phyloP scores from a whole-genome alignment of 148 eudicot species.

The Nepenthes mirabilis region DNA sequence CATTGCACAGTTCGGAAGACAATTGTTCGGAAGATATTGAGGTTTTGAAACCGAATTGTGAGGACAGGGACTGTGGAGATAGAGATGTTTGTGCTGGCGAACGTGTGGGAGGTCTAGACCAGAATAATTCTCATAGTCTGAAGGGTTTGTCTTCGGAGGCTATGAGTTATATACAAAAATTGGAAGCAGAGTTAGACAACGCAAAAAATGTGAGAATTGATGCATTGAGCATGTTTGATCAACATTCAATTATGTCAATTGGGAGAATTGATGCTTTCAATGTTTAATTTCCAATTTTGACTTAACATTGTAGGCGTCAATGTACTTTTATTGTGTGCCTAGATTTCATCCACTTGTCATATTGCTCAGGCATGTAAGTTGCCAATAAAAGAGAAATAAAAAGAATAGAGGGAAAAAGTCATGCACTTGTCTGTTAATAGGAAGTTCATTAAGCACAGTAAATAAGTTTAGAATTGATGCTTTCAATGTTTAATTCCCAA shows the following conservation, averaged over 20 bases:
- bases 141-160: conserved; percentile 45
- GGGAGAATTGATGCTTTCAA: not conserved
- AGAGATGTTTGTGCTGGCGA: conserved; percentile 11
- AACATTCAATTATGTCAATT: not conserved
- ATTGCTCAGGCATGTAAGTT: no score
- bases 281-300: no score
- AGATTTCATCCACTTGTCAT: no score
- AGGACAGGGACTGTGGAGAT: conserved; percentile 18
- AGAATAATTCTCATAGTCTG: conserved; percentile 22
- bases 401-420: no score
- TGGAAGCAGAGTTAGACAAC: conserved; percentile 42
- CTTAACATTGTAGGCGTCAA: no score
- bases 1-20: conserved; percentile 17
- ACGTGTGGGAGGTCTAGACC: conserved; percentile 21
- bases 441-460: no score
- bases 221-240: not conserved
- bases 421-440: no score
- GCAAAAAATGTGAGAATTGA: conserved; percentile 37
- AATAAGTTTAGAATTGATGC: no score
- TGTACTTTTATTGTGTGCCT: no score
- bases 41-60: conserved; percentile 15
- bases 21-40: conserved; percentile 17
- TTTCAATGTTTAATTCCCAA: no score
- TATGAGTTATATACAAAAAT: conserved; percentile 43
- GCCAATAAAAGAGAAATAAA: no score